Percentiles rank a stretch among this genome's conserved stretches.
Evolutionary conservation across 2,329 filamentous ascomycete genomes (phyloP).

Genomic region (Verticillium longisporum): DNA sequence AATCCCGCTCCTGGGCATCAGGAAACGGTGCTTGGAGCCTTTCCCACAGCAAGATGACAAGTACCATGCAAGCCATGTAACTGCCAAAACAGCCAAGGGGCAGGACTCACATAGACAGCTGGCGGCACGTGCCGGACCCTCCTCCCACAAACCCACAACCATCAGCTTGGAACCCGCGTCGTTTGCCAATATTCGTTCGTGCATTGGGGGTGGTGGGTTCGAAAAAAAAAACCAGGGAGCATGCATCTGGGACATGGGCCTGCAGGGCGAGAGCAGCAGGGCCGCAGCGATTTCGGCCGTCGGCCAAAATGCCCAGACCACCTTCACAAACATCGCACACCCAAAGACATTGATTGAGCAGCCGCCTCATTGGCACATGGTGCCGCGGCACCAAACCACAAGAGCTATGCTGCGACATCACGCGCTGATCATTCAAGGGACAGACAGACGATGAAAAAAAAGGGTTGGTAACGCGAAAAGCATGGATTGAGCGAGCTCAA

Average conservation of each 20-base stretch:
- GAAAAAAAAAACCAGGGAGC: not conserved
- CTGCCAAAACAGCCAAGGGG: not conserved
- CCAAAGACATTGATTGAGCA: too few relatives aligned
- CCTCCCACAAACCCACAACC: not conserved
- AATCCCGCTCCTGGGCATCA: too few relatives aligned
- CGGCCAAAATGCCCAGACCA: not conserved
- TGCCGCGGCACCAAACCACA: not conserved
- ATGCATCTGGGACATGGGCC: not conserved
- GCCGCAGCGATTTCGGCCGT: not conserved
- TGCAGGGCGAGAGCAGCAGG: not conserved
- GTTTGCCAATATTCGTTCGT: not conserved
- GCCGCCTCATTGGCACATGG: not conserved
- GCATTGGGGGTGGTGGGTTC: not conserved
- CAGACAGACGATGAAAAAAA: not conserved
- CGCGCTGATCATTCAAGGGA: not conserved
- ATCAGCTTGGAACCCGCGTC: not conserved
- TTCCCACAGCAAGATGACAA: too few relatives aligned
- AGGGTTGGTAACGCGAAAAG: not conserved
- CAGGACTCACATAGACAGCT: not conserved
- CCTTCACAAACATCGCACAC: not conserved
- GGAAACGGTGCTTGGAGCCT: too few relatives aligned
- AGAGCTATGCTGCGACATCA: not conserved
- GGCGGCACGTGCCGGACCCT: not conserved
- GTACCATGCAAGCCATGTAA: too few relatives aligned
- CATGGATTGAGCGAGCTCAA: not conserved